Evolutionary conservation across 176 grass and related monocot genomes (phyloP), one percentile per base, ranked within the genome.

Genomic region (Saccharum spontaneum): DNA sequence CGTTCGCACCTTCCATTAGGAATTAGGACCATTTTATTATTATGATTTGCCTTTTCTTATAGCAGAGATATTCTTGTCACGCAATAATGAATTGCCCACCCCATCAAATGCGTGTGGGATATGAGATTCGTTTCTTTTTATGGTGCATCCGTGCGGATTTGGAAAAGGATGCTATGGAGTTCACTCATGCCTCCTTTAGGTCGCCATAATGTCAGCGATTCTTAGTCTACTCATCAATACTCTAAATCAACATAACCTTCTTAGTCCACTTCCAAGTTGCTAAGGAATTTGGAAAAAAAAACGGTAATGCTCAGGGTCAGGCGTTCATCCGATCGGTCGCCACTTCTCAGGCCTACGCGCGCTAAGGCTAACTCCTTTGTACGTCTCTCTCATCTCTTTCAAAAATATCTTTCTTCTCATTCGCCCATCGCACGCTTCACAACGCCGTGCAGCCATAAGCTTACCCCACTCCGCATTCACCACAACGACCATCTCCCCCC

Each of bases 121-220:
- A 9, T 26, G 69, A 20, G 69, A 71, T 80, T 83, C 80, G 61
- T 40, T 43, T 3, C 61, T 80, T 76, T 90, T 79, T 8, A 70
- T 73, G 55, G 6, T 1, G 79, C 85, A 76, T 84, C 62, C 85
- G 70, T 91, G 76, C 33, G 85, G 69, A 43, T 15, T 55, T 54
- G 70, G 81, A 14, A 76, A 87, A 84, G 69, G 68, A 23, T 70
- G 31, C 22, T 1, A 40, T 1, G 18, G 16, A 49, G 15, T 62
- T 76, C 87, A 59, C 14, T 55, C 33, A 24, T 61, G 55, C 22
- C 40, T 7, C 5, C 52, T 82, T 73, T 62, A 48, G 54, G 24
- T 65, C 17, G 24, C 12, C 26, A 73, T 37, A 73, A 82, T 82
- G 79, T 24, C 65, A 68, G 71, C 24, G 40, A 55, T 82, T 23